Base-by-base conservation (phyloP, 257 asterid species). In the Plectranthus barbatus region DNA sequence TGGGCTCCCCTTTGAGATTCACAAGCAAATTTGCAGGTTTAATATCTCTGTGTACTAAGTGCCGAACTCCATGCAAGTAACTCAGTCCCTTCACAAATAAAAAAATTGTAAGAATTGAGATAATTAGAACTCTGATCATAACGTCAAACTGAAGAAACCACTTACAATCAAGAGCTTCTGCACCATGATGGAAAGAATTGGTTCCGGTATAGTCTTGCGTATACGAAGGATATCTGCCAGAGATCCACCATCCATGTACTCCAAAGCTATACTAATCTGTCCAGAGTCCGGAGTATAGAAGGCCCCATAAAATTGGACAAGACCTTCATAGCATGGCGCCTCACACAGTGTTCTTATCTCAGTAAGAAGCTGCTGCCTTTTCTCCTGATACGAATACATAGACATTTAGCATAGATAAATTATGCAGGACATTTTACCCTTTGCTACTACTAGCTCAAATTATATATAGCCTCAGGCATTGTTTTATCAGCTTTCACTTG, bases 201-300 rank as follows among this genome's bases (percentile, higher is more conserved):
- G 81, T 67, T 93, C 99, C 0, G 99, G 96, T 77, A 93, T 81
- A 61, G 81, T 68, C 67, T 80, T 85, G 44, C 74, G 81, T 15
- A 80, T 68, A 46, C 85, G 82, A 65, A 87, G 69, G 48, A 93
- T 59, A 76, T 93, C 99, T n/a, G 96, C 95, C 56, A 93, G 78
- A 70, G 99, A 89, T 44, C 99, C 97, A 59, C 99, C 99, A 72
- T 89, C 95, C 97, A 93, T 85, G 77, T 87, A 93, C 78, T 93
- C 99, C 58, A 93, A 81, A 47, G 99, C 99, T 76, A 92, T 92
- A 77, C 95, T 89, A 59, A 92, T 92, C 75, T 92, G 99, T 50
- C 99, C 99, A 21, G 99, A 92, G 74, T 89, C 96, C 24, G 99
- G 99, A 56, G 91, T 89, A 63, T 92, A 92, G 75, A 89, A 92